Evolutionary conservation across 768 basidiomycete species (phyloP), one percentile per base, ranked within the genome.

Genomic region (Crepidotus variabilis): DNA sequence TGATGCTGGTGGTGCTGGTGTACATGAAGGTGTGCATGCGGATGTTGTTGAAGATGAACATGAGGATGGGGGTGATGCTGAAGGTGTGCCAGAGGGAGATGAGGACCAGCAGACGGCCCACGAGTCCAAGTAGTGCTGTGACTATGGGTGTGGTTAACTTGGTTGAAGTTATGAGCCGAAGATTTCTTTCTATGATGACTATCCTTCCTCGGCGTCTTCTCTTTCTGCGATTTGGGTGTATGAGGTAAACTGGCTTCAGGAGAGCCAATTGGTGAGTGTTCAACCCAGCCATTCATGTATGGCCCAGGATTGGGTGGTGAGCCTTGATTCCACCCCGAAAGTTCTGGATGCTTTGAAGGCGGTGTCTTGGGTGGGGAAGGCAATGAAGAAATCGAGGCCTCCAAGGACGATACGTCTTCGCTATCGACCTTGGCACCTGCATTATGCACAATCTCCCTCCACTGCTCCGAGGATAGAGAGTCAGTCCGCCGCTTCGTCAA

Each of bases 401-500:
- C 60, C 5, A 64, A 28, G 10, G n/a, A n/a, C 47, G 47, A 14
- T n/a, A 36, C 8, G n/a, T 49, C 53, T 48, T 58, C 57, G 18
- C 21, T 23, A 45, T 11, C 47, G 55, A 35, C 49, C 48, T 18
- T 54, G 33, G 47, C 57, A 52, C 18, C 58, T 58, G 16, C 58
- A 34, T 53, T 51, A 47, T 47, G 43, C 10, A 43, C 56, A 9
- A 57, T 39, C 8, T 67, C 61, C 57, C 64, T 56, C 58, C 61
- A 28, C 59, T 64, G 54, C 53, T 67, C 56, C 14, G 71, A 67
- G 2, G 72, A 71, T 7, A 65, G 57, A 18, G 76, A 75, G 57
- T 76, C 75, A 43, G 74, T 76, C 50, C 77, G 69, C 53, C 72
- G 67, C 47, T 74, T 67, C 7, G 72, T 72, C 51, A 78, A 68